phyloP scores from a whole-genome alignment of 441 rosid genomes.

The Bruguiera hainesii region DNA sequence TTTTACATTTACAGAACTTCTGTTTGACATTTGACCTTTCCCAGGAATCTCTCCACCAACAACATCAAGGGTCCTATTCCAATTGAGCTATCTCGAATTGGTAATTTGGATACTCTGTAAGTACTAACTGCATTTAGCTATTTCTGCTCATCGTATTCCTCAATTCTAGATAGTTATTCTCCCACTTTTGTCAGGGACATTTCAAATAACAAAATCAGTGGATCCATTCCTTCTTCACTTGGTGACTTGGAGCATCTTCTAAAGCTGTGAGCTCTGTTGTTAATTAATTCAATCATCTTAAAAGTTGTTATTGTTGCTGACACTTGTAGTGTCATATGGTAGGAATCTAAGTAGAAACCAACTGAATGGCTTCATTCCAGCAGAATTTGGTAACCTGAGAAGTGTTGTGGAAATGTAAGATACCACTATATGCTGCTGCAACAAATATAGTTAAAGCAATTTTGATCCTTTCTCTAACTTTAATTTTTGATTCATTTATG shows the following conservation, averaged over 20 bases:
- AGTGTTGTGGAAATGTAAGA: slow-evolving; percentile 84
- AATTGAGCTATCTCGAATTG: slow-evolving; percentile 81
- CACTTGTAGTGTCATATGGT: slow-evolving; percentile 9
- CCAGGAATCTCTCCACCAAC: slow-evolving; percentile 81
- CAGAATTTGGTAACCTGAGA: slow-evolving; percentile 85
- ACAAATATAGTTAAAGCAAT: slow-evolving; percentile 22
- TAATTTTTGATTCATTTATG: slow-evolving; percentile 18
- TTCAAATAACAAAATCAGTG: slow-evolving; percentile 74
- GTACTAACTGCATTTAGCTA: slow-evolving; percentile 18
- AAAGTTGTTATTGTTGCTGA: slow-evolving; percentile 13
- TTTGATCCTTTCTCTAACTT: slow-evolving; percentile 14
- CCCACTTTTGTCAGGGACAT: slow-evolving; percentile 53
- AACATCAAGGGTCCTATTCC: slow-evolving; percentile 71
- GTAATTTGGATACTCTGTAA: slow-evolving; percentile 88
- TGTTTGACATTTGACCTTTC: not conserved
- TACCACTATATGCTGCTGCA: slow-evolving; percentile 1
- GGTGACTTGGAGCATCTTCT: slow-evolving; percentile 96
- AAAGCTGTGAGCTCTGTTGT: slow-evolving; percentile 61
- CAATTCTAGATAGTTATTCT: not conserved
- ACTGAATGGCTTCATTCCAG: slow-evolving; percentile 69
- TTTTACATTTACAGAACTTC: not conserved
- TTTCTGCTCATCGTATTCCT: slow-evolving; percentile 5
- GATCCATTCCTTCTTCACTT: slow-evolving; percentile 81
- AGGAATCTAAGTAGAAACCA: slow-evolving; percentile 89
- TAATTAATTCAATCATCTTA: slow-evolving; percentile 8